phyloP scores from a whole-genome alignment of 2,329 filamentous ascomycete genomes.

The Cryphonectria nitschkei region DNA sequence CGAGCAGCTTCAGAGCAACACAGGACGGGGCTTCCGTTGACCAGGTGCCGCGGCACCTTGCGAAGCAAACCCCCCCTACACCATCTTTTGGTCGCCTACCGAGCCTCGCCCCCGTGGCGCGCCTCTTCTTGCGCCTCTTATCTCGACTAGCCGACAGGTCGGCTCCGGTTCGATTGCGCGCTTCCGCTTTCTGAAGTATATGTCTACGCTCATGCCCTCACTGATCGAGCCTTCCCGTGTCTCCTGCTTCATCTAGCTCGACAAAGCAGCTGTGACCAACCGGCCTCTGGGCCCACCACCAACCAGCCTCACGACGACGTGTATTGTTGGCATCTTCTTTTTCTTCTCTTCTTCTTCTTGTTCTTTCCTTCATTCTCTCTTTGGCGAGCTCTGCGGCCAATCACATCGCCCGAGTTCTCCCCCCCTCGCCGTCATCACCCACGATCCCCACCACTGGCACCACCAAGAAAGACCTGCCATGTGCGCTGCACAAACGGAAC shows the following conservation, averaged over 20 bases:
- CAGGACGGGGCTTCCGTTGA: background rate
- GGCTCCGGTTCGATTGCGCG: background rate
- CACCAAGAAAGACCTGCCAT: constrained; percentile 18
- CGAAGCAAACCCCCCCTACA: constrained; percentile 7
- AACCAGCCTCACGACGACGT: constrained; percentile 17
- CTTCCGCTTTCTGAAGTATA: constrained; percentile 10
- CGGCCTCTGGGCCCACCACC: background rate
- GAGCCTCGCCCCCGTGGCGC: constrained; percentile 19
- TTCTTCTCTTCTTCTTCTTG: too few relatives aligned
- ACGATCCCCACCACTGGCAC: background rate
- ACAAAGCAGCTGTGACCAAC: constrained; percentile 17
- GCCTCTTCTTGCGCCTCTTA: constrained; percentile 21
- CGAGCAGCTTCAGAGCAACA: background rate
- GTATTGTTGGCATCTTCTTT: too few relatives aligned
- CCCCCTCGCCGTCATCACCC: background rate
- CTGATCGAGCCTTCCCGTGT: constrained; percentile 18
- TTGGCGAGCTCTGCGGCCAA: background rate
- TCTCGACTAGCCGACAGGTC: constrained; percentile 21
- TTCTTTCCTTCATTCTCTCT: too few relatives aligned
- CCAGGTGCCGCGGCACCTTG: background rate
- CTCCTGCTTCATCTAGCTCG: constrained; percentile 11
- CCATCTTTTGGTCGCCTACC: constrained; percentile 18
- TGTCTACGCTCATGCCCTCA: constrained; percentile 2
- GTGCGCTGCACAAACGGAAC: constrained; percentile 26
- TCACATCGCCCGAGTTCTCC: background rate